Base-by-base conservation (phyloP, 345 rosid species). In the Erysimum cheiranthoides region DNA sequence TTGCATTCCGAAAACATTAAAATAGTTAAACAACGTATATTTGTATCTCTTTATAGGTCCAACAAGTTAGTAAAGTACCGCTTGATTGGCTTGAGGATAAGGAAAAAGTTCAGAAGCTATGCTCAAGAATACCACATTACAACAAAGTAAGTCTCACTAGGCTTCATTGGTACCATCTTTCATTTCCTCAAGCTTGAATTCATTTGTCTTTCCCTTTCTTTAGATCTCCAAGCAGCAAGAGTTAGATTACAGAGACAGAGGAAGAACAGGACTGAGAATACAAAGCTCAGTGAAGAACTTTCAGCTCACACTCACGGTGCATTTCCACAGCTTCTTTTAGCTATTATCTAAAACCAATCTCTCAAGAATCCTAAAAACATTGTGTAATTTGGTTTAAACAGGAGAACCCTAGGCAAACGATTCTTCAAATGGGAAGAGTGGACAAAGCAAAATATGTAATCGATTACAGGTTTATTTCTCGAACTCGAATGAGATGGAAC, bases 401-500 rank as follows among this genome's bases (percentile, higher is more conserved):
- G 91, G 90, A 86, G 78, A 85, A 85, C 17, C 84, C 92, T 10
- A 88, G 80, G 73, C 98, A 88, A 43, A 87, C 90, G 10, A 85
- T 91, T 70, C 80, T 94, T 79, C 98, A 94, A 84, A 93, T 91
- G 64, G 98, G 97, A 63, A 86, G 95, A 68, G 88, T 94, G 49
- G 94, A 78, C 18, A 87, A 82, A 77, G 62, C 85, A 10, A 91
- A 87, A 75, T 94, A 82, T 79, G 90, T 86, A 42, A 86, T 83
- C 82, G 97, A 94, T 66, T 94, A 88, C 90, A 91, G 98, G 97
- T 93, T 39, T 93, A 78, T 28, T 39, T 10, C 28, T 63, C 32
- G 2, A 38, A 53, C 57, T 49, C 27, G 1, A 10, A 60, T 17
- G 38, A 18, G 18, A 63, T 10, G 0, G 18, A 35, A 53, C 32